A percentile compares a stretch with the other conserved stretches of the same genome.
phyloP scores from a whole-genome alignment of 306 rosid species.

The Trifolium dubium region DNA sequence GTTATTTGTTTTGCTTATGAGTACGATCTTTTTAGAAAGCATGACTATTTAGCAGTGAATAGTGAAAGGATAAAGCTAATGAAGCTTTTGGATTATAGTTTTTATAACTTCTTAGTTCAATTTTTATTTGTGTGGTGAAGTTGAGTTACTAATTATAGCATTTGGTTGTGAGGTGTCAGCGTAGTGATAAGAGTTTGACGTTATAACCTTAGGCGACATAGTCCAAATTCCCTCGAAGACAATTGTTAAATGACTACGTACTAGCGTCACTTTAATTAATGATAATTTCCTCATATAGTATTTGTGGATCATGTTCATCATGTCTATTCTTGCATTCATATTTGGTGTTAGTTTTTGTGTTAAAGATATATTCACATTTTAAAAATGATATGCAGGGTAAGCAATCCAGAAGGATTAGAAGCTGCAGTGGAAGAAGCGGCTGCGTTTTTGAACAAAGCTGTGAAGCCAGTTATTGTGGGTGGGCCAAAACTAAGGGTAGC shows the following conservation, averaged over 20 bases:
- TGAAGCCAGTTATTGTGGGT: conserved; percentile 81
- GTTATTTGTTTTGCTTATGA: background rate
- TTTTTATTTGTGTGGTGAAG: conserved; percentile 12
- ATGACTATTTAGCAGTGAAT: background rate
- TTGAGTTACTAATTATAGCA: conserved; percentile 4
- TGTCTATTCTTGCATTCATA: conserved; percentile 25
- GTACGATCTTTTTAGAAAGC: conserved; percentile 17
- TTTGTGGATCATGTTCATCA: background rate
- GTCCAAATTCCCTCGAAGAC: background rate
- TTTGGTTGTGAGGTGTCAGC: background rate
- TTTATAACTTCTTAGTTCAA: background rate
- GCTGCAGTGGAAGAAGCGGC: conserved; percentile 91
- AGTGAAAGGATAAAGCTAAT: background rate
- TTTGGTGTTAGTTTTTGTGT: background rate
- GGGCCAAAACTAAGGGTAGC: conserved; percentile 81
- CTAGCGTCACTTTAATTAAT: too few species aligned
- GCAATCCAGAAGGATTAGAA: conserved; percentile 78
- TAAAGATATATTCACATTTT: background rate
- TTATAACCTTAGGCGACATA: background rate
- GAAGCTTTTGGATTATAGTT: conserved; percentile 15
- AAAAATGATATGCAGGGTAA: conserved; percentile 47
- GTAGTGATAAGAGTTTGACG: background rate
- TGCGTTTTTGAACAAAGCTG: conserved; percentile 72
- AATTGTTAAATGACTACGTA: background rate
- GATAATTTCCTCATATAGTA: too few species aligned